phyloP scores from a whole-genome alignment of 2,329 filamentous ascomycete species.

The Exophiala bonariae region DNA sequence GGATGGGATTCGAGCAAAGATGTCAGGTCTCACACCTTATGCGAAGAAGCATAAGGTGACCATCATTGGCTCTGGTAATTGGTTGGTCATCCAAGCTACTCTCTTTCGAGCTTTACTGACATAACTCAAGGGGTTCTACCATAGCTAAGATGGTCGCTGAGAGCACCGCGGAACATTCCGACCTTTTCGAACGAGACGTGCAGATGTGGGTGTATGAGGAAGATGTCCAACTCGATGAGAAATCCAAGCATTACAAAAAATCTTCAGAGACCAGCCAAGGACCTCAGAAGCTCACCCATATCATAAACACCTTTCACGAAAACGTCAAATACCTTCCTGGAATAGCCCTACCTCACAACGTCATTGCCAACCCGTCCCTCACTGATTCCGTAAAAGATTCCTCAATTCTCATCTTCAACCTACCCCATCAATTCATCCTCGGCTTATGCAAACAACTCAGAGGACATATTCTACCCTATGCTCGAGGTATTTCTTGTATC shows the following conservation, averaged over 20 bases:
- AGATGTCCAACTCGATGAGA: conserved; percentile 70
- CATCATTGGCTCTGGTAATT: conserved; percentile 94
- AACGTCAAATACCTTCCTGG: conserved; percentile 98
- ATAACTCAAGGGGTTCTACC: conserved; percentile 76
- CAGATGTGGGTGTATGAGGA: conserved; percentile 99
- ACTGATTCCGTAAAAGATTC: conserved; percentile 78
- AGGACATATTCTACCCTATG: conserved; percentile 87
- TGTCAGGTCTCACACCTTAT: conserved; percentile 52
- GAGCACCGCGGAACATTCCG: conserved; percentile 74
- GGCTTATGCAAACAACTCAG: conserved; percentile 80
- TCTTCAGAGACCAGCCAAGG: conserved; percentile 58
- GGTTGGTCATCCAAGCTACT: conserved; percentile 56
- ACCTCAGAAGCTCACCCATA: conserved; percentile 79
- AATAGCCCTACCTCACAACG: conserved; percentile 76
- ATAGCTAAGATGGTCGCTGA: conserved; percentile 97
- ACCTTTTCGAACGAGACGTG: conserved; percentile 83
- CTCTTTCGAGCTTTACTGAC: background rate
- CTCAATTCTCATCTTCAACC: conserved; percentile 91
- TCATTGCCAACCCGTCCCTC: conserved; percentile 80
- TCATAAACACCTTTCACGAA: conserved; percentile 93
- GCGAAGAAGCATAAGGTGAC: conserved; percentile 86
- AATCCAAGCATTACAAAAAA: conserved; percentile 71
- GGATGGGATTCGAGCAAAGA: conserved; percentile 32
- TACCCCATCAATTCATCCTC: conserved; percentile 93
- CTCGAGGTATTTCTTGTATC: conserved; percentile 93